Conservation (phyloP, 768 basidiomycete species). For the Chlorophyllum brunneum region DNA sequence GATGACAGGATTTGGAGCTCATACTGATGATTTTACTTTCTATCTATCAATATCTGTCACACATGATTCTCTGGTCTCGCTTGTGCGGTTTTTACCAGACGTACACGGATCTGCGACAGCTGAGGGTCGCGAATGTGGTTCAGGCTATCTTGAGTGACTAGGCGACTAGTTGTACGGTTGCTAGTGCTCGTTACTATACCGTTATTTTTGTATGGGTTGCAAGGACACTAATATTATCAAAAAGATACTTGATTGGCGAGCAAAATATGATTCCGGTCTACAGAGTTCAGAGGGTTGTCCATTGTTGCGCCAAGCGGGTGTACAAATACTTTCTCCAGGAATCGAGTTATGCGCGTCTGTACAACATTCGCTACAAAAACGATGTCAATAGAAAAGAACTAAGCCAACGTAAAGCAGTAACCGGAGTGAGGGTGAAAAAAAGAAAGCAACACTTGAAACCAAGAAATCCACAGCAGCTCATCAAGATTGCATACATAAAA, state of each 20-base stretch:
- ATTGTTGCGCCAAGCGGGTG: background rate
- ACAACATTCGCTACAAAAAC: conserved; percentile 14
- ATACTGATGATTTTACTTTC: conserved; percentile 6
- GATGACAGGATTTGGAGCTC: background rate
- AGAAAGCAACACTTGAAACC: background rate
- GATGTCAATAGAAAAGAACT: too few species aligned
- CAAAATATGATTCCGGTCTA: background rate
- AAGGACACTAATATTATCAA: too few species aligned
- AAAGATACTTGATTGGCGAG: background rate
- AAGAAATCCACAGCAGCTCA: conserved; percentile 10
- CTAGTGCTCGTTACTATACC: background rate
- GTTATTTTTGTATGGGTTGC: background rate
- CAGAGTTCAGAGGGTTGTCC: background rate
- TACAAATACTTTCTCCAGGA: background rate
- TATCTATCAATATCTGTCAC: background rate
- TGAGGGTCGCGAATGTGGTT: conserved; percentile 90
- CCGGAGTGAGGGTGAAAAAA: background rate
- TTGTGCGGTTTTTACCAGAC: conserved; percentile 50
- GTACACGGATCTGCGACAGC: conserved; percentile 90
- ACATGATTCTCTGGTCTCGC: background rate
- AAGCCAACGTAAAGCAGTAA: background rate
- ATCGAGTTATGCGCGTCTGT: background rate
- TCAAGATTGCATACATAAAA: conserved; percentile 5
- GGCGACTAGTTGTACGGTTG: too few species aligned
- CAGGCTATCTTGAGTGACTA: conserved; percentile 84